Base-by-base conservation (phyloP, 1,139 yeast species). In the Oligophagozyma castellii region DNA sequence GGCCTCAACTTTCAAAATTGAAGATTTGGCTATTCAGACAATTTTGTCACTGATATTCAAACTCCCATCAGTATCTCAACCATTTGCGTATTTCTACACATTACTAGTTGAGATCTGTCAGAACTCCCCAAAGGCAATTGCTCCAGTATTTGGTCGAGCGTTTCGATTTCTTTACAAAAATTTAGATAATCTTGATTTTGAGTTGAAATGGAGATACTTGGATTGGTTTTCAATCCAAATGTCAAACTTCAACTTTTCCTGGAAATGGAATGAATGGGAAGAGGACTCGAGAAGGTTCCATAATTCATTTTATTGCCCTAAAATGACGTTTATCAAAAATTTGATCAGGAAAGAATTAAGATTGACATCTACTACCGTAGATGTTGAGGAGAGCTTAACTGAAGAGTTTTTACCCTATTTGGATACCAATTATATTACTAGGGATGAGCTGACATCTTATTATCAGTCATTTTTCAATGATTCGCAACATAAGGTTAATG, bases 261-360 rank as follows among this genome's bases (percentile, higher is more conserved):
- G 99, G 99, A 84, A 84, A 50, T 89, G 99, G 99, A 75, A 72
- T 40, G 98, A 86, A 53, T 92, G 98, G 98, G 72, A 68, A 25
- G 55, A 54, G 2, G 79, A 73, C 44, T 65, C 76, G 0, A 48
- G 54, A 18, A 51, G 51, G 28, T 44, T 47, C 26, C 47, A 59
- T 4, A 51, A 54, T 22, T 46, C 55, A 21, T 38, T 43, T 15
- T 69, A 67, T 43, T 89, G 81, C 49, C 95, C 95, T 11, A 74
- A 72, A 42, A 65, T 70, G 38, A 71, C 67, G 29, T 79, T 89
- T 39, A 73, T 89, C 36, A 70, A 67, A 42, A 84, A 84, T 55
- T 65, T 86, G 40, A 76, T 89, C 37, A 70, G 75, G 24, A 86
- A 84, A 47, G 95, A 86, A 51, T 61, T 86, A 21, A 66, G 95